Base-by-base conservation (phyloP, 2,329 filamentous ascomycete species). In the Penicillium sp. region DNA sequence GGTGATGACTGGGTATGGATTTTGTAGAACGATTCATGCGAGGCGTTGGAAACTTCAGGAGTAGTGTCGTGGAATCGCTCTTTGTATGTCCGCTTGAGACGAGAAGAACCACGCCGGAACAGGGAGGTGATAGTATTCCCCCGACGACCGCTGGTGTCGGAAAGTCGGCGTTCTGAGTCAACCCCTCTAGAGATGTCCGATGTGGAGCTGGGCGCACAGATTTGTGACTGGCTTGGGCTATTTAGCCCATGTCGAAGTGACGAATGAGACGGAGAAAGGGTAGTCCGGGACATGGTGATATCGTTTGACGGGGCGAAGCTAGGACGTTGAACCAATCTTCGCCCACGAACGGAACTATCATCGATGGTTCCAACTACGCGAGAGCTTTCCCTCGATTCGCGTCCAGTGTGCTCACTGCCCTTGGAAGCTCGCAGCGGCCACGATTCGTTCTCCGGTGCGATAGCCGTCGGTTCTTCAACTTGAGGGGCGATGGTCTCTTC, bases 21-120 rank as follows among this genome's bases (percentile, higher is more conserved):
- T 62, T 79, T 81, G 61, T 82, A 81, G 77, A 96, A 93, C 17
- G 93, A 95, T 69, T 96, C 93, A 62, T 92, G 85, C 1, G 93
- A 96, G 0, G 91, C 90, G 69, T 96, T 96, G 5, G 91, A 92
- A 71, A 96, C 94, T n/a, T 93, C 92, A 0, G 90, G 89, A 4
- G 89, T 83, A 2, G 71, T 81, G 61, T 71, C 83, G 75, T 77
- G 77, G 59, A 76, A 78, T 45, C 75, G 72, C 27, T 78, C 77
- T 29, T 70, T 78, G 70, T 74, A 85, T 75, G 77, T 83, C 80
- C 73, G 79, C 81, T 80, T 84, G 79, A 76, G 80, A 67, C 79
- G 77, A 43, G 75, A 78, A 54, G 78, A 82, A 29, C 84, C 84
- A 73, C 89, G 89, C 67, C 85, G 86, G 75, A 97, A 91, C 37